Evolutionary conservation across 1,139 yeast species (phyloP), one percentile per base, ranked within the genome.

Genomic region (Magnusiomyces sp.): DNA sequence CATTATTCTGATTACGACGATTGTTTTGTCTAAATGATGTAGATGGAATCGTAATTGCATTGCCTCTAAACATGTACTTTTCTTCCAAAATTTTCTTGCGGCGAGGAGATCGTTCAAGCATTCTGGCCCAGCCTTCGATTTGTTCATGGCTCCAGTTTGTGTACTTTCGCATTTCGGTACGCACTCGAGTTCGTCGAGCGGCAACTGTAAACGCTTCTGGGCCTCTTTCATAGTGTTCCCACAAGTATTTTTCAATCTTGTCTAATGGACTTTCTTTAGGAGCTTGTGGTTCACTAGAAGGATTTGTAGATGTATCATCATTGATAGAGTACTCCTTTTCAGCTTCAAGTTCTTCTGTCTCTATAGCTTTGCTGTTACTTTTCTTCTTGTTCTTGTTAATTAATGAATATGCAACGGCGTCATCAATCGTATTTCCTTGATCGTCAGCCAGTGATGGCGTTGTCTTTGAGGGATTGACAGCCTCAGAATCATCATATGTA

Each of bases 91-190:
- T 53, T 55, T 74, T 75, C 42, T 46, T 49, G 37, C 85, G 70
- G 48, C 73, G 69, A 0, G 94, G 89, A 44, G 81, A 77, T 56
- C 77, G 77, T 46, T 77, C 74, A 34, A 89, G 64, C 83, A 85
- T 83, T 53, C 84, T 70, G 1, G 84, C 83, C 97, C 97, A 90
- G 0, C 95, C 95, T 70, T 90, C 97, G 44, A 90, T 78, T 63
- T 88, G 95, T 61, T 87, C 96, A 63, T 89, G 92, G 0, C 89
- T 72, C 95, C 95, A 86, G 1, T 71, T 71, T 0, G 82, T 76
- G 38, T 70, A 68, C 14, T 65, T 61, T 56, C 75, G 78, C 60
- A 88, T 67, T 20, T 73, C 76, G 31, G 69, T 68, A 51, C 97
- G 72, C 9, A 61, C 65, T 39, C 71, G 66, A 0, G 81, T 61